phyloP scores from a whole-genome alignment of 495 filamentous ascomycete species.

The Neurospora sp. region DNA sequence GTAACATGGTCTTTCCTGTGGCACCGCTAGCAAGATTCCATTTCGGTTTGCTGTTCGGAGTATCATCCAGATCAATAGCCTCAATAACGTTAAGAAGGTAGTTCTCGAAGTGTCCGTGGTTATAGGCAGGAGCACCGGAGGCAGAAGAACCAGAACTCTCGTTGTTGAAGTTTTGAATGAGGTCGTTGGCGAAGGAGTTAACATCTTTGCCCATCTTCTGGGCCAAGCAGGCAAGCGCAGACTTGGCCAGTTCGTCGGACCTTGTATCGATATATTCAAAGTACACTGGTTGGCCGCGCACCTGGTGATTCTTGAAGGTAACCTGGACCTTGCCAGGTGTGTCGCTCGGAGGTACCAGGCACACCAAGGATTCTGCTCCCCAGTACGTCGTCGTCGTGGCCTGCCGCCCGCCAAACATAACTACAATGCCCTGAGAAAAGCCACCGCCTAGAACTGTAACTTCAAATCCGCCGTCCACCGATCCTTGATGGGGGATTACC shows the following conservation, averaged over 20 bases:
- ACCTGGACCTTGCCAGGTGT: conserved; percentile 63
- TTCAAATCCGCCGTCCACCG: conserved; percentile 71
- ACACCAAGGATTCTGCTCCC: conserved; percentile 74
- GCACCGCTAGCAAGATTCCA: conserved; percentile 49
- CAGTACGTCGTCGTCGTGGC: conserved; percentile 77
- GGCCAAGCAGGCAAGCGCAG: conserved; percentile 45
- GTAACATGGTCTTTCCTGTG: conserved; percentile 72
- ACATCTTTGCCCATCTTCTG: conserved; percentile 36
- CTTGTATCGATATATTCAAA: conserved; percentile 77
- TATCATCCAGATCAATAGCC: conserved; percentile 67
- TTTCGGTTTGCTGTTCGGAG: conserved; percentile 46
- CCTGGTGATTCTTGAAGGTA: conserved; percentile 48
- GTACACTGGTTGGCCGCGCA: conserved; percentile 29
- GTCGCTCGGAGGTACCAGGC: conserved; percentile 64
- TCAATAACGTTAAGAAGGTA: conserved; percentile 65
- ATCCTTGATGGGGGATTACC: conserved; percentile 71
- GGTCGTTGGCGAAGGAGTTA: not conserved
- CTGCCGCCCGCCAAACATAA: conserved; percentile 71
- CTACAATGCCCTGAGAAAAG: conserved; percentile 70
- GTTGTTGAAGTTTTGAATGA: not conserved
- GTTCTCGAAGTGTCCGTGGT: conserved; percentile 45
- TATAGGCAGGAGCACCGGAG: conserved; percentile 7
- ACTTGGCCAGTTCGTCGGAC: conserved; percentile 59
- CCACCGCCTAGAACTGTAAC: conserved; percentile 72
- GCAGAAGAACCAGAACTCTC: conserved; percentile 13